Conservation (phyloP, 1,284 basidiomycete genomes). For the Agroathelia rolfsii region DNA sequence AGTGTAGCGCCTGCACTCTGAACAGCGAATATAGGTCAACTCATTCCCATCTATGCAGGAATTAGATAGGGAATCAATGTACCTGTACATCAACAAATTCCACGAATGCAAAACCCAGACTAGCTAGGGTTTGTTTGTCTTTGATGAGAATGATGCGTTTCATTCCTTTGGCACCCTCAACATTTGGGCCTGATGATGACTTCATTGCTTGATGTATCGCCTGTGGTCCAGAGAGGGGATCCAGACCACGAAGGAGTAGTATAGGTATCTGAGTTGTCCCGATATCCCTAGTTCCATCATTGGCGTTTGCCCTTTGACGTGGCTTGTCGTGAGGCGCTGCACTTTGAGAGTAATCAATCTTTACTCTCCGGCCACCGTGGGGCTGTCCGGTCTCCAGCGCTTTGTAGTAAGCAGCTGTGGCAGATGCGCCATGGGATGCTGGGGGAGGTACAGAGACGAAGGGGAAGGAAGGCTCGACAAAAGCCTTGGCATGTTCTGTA, state of each 20-base stretch:
- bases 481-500: slow-evolving; percentile 74
- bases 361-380: slow-evolving; percentile 69
- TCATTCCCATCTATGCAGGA: slow-evolving; percentile 1
- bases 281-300: slow-evolving; percentile 92
- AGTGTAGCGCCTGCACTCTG: slow-evolving; percentile 68
- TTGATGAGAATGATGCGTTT: slow-evolving; percentile 78
- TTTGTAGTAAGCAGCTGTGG: slow-evolving; percentile 56
- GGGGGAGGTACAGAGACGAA: slow-evolving; percentile 80
- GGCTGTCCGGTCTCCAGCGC: slow-evolving; percentile 55
- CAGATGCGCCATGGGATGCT: slow-evolving; percentile 68
- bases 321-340: slow-evolving; percentile 60
- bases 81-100: slow-evolving; percentile 82
- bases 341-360: slow-evolving; percentile 85
- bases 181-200: slow-evolving; percentile 52
- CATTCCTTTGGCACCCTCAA: slow-evolving; percentile 75
- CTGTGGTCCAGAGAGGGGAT: slow-evolving; percentile 76
- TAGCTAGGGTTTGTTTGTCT: slow-evolving; percentile 73
- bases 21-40: slow-evolving; percentile 10
- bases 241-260: slow-evolving; percentile 79
- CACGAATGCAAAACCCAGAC: slow-evolving; percentile 88
- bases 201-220: slow-evolving; percentile 75
- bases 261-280: slow-evolving; percentile 74
- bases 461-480: slow-evolving; percentile 80
- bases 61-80: slow-evolving; percentile 14
- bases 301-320: slow-evolving; percentile 49